These are phyloP conservation scores for Aspergillus olivimuriae DNA, from an alignment of 495 filamentous ascomycete species.

Conservation along the genomic window DNA sequence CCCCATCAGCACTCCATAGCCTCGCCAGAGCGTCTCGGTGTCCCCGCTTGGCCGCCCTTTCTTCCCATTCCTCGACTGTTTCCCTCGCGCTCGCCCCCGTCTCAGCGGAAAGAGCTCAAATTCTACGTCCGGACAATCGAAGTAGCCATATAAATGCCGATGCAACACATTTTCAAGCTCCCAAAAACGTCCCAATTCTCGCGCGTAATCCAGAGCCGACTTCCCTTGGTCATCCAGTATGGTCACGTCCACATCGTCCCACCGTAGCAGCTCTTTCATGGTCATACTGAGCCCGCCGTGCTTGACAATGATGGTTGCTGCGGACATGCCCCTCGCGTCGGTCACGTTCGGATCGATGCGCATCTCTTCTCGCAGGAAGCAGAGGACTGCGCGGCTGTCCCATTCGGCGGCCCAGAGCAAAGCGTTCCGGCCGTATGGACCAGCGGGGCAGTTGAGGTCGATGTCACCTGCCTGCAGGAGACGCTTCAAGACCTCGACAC, in stretches of 20 bases:
- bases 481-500: not conserved
- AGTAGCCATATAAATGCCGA: not conserved
- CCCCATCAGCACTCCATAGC: not conserved
- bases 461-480: not conserved
- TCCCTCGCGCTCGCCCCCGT: not conserved
- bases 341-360: not conserved
- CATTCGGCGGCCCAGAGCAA: not conserved
- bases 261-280: not conserved
- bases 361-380: not conserved
- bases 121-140: not conserved
- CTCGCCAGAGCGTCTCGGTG: not conserved
- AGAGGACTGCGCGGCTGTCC: not conserved
- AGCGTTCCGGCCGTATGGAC: not conserved
- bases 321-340: not conserved
- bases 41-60: not conserved
- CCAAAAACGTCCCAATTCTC: not conserved
- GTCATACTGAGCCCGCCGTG: not conserved
- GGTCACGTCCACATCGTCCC: not conserved
- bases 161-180: not conserved
- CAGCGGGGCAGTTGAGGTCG: not conserved
- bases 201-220: not conserved
- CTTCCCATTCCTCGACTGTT: not conserved
- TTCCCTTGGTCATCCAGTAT: not conserved
- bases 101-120: not conserved
- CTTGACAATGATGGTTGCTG: not conserved